Base-by-base conservation (phyloP, 2,329 filamentous ascomycete species). In the Fusarium staphyleae region DNA sequence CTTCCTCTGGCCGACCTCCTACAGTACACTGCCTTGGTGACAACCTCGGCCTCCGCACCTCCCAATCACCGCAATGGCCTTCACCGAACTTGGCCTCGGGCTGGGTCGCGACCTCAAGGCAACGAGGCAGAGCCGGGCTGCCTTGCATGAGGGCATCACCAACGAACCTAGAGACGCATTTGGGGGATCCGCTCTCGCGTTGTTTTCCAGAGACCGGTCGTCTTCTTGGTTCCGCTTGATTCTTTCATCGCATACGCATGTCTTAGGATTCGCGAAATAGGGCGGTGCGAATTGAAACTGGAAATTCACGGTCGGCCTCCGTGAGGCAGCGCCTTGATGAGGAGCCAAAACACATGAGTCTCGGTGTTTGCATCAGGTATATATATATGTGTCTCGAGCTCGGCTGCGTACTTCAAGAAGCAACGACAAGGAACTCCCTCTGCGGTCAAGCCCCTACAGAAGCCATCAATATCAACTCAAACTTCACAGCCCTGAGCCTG, bases 31-130 rank as follows among this genome's bases (percentile, higher is more conserved):
- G 45, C 48, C 58, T 54, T 34, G 32, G 22, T 49, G 35, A 11
- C 36, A 18, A 4, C 5, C 6, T 36, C 19, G 4, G 4, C 11
- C 2, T 9, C 5, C 9, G 19, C 1, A 10, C 1, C 15, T 11
- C 29, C 46, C 24, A 66, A 52, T 53, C 6, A 48, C 1, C 0
- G 5, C 26, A 12, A 18, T 0, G 5, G 0, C 8, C 4, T 6
- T 48, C 40, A 54, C 53, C 53, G 49, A 15, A 14, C 9, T 10
- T 14, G 15, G 47, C 24, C 42, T 34, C 6, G 2, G 12, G 14
- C n/a, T 52, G 24, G 64, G 57, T 29, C 54, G 62, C 57, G 42
- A 28, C 43, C n/a, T 19, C 33, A 12, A 51, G 52, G 48, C 53
- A 55, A 24, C 45, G 26, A 57, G 62, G 53, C 62, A 39, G 45